These are phyloP conservation scores for Cyberlindnera xishuangbannaensis DNA, from an alignment of 805 yeast species.

Conservation along the genomic window DNA sequence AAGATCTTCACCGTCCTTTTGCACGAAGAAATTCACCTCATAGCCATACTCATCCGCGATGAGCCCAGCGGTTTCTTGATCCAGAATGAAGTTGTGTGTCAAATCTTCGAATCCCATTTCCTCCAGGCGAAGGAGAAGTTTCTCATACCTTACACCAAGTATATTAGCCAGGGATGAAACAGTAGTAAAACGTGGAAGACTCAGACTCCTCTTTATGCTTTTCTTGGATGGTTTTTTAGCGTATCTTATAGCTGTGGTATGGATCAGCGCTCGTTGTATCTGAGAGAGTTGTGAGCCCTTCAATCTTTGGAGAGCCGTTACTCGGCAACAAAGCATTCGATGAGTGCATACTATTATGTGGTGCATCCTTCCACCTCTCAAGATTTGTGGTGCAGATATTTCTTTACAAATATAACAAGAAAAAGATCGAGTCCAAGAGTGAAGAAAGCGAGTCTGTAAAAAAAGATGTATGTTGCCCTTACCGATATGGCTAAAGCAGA, in stretches of 20 bases:
- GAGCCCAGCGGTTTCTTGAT: conserved; percentile 77
- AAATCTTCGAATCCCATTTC: conserved; percentile 70
- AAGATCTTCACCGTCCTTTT: conserved; percentile 35
- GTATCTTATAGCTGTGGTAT: neutral
- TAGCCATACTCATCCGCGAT: conserved; percentile 88
- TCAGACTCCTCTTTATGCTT: conserved; percentile 23
- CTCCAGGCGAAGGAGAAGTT: conserved; percentile 50
- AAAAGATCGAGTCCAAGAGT: no score
- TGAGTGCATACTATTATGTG: no score
- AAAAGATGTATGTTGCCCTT: no score
- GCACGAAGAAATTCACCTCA: conserved; percentile 35
- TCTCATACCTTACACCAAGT: conserved; percentile 57
- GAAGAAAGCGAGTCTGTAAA: no score
- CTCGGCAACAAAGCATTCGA: no score
- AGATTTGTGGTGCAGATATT: no score
- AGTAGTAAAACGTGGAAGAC: conserved; percentile 71
- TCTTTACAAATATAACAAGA: no score
- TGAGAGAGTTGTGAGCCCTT: neutral
- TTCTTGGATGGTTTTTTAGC: no score
- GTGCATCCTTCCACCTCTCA: no score
- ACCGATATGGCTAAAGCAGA: no score
- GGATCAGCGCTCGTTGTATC: neutral
- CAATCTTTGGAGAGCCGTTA: no score
- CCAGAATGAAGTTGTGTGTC: conserved; percentile 70
- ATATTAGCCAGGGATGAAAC: conserved; percentile 75